These are phyloP conservation scores for Pisolithus thermaeus DNA, from an alignment of 1,284 basidiomycete species.

Conservation along the genomic window DNA sequence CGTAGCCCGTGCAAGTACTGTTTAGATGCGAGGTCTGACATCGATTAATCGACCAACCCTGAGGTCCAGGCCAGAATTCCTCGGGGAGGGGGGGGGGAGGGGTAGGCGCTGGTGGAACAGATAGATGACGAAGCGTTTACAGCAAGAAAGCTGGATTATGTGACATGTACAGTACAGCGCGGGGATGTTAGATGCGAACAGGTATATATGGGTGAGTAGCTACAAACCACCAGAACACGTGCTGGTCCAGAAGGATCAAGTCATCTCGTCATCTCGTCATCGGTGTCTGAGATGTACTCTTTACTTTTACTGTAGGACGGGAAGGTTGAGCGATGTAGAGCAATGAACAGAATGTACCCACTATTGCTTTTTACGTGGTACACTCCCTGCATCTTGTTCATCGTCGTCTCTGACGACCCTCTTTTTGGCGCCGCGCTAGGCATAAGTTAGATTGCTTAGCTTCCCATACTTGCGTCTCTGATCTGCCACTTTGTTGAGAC, in stretches of 20 bases:
- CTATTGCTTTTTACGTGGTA: slow-evolving; percentile 69
- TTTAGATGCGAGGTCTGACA: too few species aligned
- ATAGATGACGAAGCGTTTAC: too few species aligned
- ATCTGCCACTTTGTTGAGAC: slow-evolving; percentile 84
- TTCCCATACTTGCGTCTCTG: slow-evolving; percentile 87
- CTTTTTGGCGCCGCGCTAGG: slow-evolving; percentile 58
- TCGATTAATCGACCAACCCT: too few species aligned
- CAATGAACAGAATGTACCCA: slow-evolving; percentile 33
- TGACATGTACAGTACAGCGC: not conserved
- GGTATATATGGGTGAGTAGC: not conserved
- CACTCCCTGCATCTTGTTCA: slow-evolving; percentile 50
- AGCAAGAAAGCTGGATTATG: not conserved
- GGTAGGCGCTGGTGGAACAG: too few species aligned
- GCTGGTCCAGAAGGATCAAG: slow-evolving; percentile 22
- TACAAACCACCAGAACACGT: not conserved
- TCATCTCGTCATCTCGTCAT: slow-evolving; percentile 68
- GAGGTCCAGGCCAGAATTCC: too few species aligned
- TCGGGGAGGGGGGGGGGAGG: too few species aligned
- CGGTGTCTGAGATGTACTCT: slow-evolving; percentile 72
- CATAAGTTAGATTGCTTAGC: slow-evolving; percentile 5
- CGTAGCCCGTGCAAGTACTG: too few species aligned
- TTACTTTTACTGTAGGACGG: slow-evolving; percentile 60
- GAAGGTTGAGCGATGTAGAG: not conserved
- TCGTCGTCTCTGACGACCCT: slow-evolving; percentile 71
- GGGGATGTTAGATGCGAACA: not conserved